phyloP scores from a whole-genome alignment of 179 eudicot genomes.

The Actinidia arguta region DNA sequence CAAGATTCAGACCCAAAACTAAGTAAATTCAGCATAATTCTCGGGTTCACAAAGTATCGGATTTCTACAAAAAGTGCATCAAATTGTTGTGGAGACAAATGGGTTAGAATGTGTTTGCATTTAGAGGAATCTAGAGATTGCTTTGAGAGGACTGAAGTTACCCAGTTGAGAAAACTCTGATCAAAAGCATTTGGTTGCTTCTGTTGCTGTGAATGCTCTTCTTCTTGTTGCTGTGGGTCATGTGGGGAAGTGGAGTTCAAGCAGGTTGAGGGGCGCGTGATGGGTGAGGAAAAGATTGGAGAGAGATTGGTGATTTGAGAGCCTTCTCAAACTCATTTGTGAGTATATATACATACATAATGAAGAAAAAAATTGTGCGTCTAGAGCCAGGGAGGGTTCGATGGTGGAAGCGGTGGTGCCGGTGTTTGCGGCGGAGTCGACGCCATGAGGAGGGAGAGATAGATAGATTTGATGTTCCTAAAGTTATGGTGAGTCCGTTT shows the following conservation, averaged over 20 bases:
- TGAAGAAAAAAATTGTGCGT: background rate
- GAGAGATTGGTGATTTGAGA: slow-evolving; percentile 20
- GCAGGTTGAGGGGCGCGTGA: slow-evolving; percentile 9
- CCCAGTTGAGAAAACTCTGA: slow-evolving; percentile 29
- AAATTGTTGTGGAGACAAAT: slow-evolving; percentile 46
- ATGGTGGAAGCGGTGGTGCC: slow-evolving; percentile 7
- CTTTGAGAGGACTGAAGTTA: slow-evolving; percentile 42
- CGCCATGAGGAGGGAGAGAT: background rate
- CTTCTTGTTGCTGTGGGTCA: background rate
- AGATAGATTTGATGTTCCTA: background rate
- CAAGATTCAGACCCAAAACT: slow-evolving; percentile 46
- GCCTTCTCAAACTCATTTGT: slow-evolving; percentile 30
- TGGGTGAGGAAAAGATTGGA: slow-evolving; percentile 8
- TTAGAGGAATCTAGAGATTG: slow-evolving; percentile 31
- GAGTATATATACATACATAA: background rate
- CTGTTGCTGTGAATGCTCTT: background rate
- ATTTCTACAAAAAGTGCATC: slow-evolving; percentile 57
- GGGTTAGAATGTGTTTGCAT: slow-evolving; percentile 34
- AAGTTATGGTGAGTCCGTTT: background rate
- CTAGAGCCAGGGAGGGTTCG: slow-evolving; percentile 20
- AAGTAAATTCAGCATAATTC: slow-evolving; percentile 58
- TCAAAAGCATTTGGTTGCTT: slow-evolving; percentile 21
- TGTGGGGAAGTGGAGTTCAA: slow-evolving; percentile 1
- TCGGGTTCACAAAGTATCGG: slow-evolving; percentile 32
- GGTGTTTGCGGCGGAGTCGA: background rate